These are phyloP conservation scores for Aspergillus diversus DNA, from an alignment of 495 filamentous ascomycete genomes.

Conservation along the genomic window DNA sequence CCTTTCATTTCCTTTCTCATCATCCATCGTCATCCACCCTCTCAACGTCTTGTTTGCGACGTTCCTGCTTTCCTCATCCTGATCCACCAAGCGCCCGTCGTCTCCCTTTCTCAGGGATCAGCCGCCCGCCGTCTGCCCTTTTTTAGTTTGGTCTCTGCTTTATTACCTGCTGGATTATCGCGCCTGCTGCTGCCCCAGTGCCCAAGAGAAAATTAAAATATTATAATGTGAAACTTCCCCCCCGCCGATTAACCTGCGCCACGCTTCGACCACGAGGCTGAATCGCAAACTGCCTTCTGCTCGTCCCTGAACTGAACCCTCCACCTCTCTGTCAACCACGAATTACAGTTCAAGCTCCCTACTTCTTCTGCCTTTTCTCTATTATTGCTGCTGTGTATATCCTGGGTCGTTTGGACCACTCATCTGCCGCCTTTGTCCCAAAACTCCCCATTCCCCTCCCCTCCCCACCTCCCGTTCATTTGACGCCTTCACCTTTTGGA, in stretches of 20 bases:
- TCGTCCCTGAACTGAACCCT: conserved; percentile 18
- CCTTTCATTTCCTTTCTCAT: background rate
- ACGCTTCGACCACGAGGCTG: conserved; percentile 28
- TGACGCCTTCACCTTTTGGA: conserved; percentile 10
- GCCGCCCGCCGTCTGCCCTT: background rate
- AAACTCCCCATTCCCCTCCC: conserved; percentile 11
- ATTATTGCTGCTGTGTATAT: conserved; percentile 7
- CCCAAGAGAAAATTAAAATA: conserved; percentile 8
- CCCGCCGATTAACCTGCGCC: conserved; percentile 24
- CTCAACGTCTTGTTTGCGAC: too few species aligned
- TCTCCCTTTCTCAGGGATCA: conserved; percentile 1
- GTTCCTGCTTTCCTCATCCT: too few species aligned
- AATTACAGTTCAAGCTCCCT: conserved; percentile 15
- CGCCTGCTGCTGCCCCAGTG: background rate
- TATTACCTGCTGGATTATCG: background rate
- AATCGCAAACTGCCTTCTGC: conserved; percentile 31
- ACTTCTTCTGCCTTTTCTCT: background rate
- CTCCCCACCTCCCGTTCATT: conserved; percentile 15
- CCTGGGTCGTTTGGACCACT: conserved; percentile 15
- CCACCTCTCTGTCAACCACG: conserved; percentile 8
- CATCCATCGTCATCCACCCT: background rate
- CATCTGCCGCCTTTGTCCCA: conserved; percentile 14
- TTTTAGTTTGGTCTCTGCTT: conserved; percentile 4
- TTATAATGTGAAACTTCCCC: conserved; percentile 24
- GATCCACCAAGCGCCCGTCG: background rate